phyloP scores from a whole-genome alignment of 2,329 filamentous ascomycete species.

The Leptographium wingfieldii region DNA sequence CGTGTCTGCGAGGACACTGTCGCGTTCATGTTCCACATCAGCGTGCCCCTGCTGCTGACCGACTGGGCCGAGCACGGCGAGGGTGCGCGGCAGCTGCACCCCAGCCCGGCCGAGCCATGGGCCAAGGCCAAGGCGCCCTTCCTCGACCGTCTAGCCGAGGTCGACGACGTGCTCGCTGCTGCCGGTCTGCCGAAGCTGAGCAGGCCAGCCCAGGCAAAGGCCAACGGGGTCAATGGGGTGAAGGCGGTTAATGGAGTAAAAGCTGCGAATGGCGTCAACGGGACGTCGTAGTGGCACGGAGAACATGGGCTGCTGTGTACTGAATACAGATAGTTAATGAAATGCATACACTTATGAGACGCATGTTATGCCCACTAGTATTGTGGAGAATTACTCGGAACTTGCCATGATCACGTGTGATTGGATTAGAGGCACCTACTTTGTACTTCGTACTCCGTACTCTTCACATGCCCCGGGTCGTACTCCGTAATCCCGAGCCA shows the following conservation, averaged over 20 bases:
- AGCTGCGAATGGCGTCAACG: background rate
- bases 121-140: constrained; percentile 4
- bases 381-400: too few relatives aligned
- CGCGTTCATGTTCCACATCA: constrained; percentile 11
- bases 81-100: background rate
- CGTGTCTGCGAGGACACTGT: constrained; percentile 5
- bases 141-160: constrained; percentile 2
- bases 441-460: too few relatives aligned
- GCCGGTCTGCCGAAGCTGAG: background rate
- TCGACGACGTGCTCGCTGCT: constrained; percentile 18
- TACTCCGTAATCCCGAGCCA: too few relatives aligned
- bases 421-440: too few relatives aligned
- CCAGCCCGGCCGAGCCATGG: background rate
- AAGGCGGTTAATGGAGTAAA: background rate
- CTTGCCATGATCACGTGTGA: too few relatives aligned
- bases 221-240: background rate
- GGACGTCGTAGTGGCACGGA: background rate
- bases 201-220: background rate
- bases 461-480: too few relatives aligned
- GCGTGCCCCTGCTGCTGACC: constrained; percentile 4
- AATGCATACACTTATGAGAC: too few relatives aligned
- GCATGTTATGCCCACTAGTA: too few relatives aligned
- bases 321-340: background rate
- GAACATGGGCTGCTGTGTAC: background rate
- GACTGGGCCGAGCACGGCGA: background rate